phyloP scores from a whole-genome alignment of 345 rosid species.

The Salix exigua region DNA sequence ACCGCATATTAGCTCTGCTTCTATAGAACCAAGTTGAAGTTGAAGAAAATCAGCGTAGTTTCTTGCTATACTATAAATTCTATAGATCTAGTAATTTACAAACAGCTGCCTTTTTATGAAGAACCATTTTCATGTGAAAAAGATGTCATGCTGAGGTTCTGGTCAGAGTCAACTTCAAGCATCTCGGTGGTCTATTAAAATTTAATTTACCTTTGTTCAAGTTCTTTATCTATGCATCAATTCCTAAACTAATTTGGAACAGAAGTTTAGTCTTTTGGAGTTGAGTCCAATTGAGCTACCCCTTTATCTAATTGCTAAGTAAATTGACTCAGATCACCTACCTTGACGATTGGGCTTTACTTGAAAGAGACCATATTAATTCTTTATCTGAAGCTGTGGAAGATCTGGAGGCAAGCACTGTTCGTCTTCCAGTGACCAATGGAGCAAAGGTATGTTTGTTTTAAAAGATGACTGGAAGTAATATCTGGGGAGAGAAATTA shows the following conservation, averaged over 20 bases:
- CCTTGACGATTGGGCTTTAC: conserved; percentile 82
- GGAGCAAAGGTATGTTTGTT: conserved; percentile 68
- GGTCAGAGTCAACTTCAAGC: not conserved
- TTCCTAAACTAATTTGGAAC: not conserved
- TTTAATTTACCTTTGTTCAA: not conserved
- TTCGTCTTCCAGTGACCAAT: conserved; percentile 80
- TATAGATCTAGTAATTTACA: not conserved
- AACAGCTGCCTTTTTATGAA: not conserved
- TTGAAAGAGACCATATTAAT: conserved; percentile 70
- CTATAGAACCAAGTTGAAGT: not conserved
- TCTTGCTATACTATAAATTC: not conserved
- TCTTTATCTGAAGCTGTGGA: conserved; percentile 76
- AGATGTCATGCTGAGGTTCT: not conserved
- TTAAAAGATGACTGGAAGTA: not conserved
- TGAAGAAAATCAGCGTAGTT: not conserved
- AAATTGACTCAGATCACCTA: conserved; percentile 52
- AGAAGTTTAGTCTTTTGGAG: not conserved
- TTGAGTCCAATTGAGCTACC: not conserved
- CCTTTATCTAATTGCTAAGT: conserved; percentile 17
- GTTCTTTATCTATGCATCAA: not conserved
- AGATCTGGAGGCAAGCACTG: conserved; percentile 89
- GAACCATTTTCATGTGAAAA: not conserved
- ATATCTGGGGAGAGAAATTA: conserved; percentile 11
- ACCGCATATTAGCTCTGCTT: not conserved
- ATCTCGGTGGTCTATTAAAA: not conserved